These are phyloP conservation scores for Tolypocladium capitatum DNA, from an alignment of 2,329 filamentous ascomycete genomes.

Conservation along the genomic window DNA sequence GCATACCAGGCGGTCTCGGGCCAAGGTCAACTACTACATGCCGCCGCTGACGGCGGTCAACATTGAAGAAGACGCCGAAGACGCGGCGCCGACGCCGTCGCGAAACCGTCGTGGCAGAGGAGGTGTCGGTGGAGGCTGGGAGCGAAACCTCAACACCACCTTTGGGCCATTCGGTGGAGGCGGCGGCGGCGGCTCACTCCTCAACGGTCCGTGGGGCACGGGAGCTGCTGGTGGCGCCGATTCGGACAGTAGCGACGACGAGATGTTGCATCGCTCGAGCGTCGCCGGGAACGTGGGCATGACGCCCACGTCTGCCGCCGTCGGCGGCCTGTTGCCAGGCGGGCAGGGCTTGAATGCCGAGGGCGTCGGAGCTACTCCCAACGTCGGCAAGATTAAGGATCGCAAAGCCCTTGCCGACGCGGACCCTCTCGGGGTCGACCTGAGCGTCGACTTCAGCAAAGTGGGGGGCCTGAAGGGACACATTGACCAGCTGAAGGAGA, in stretches of 20 bases:
- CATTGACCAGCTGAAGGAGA: constrained; percentile 95
- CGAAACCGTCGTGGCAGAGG: constrained; percentile 53
- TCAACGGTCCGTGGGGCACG: constrained; percentile 61
- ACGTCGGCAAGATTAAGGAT: constrained; percentile 88
- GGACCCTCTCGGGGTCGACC: constrained; percentile 84
- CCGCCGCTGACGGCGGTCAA: constrained; percentile 49
- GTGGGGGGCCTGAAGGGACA: constrained; percentile 87
- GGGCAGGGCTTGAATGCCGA: constrained; percentile 27
- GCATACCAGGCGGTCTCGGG: constrained; percentile 36
- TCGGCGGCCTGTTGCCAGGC: constrained; percentile 30
- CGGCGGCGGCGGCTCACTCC: constrained; percentile 55
- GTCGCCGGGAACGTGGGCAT: constrained; percentile 47
- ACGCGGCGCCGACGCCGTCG: constrained; percentile 53
- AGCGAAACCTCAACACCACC: constrained; percentile 75
- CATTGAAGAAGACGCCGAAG: constrained; percentile 60
- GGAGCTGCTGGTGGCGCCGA: constrained; percentile 69
- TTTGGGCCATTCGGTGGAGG: constrained; percentile 88
- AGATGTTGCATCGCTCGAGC: constrained; percentile 52
- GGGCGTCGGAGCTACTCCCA: constrained; percentile 45
- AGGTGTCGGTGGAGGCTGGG: constrained; percentile 49
- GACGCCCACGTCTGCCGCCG: constrained; percentile 40
- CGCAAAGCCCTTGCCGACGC: constrained; percentile 85
- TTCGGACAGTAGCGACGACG: constrained; percentile 94
- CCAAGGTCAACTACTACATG: constrained; percentile 73
- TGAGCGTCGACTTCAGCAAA: constrained; percentile 85